phyloP scores from a whole-genome alignment of 306 rosid species.

The Cotoneaster glaucophyllus region DNA sequence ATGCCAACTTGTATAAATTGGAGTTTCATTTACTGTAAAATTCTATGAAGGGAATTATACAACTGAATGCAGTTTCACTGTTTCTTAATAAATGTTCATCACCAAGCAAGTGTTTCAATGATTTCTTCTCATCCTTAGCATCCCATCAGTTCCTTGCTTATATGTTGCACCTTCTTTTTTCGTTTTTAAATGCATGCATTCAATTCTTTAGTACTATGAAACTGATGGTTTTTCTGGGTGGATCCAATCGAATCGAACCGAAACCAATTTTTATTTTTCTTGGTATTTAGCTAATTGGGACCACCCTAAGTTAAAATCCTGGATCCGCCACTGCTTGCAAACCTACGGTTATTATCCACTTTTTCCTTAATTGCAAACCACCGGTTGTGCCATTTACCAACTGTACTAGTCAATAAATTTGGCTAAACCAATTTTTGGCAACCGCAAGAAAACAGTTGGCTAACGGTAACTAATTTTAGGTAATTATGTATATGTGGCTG shows the following conservation, averaged over 20 bases:
- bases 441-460: no score
- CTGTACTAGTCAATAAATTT: no score
- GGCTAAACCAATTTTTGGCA: no score
- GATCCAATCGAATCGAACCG: not conserved
- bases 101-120: not conserved
- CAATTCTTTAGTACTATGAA: not conserved
- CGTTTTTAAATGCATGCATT: not conserved
- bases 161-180: not conserved
- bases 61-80: not conserved
- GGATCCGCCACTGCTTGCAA: no score
- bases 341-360: no score
- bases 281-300: no score
- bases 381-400: no score
- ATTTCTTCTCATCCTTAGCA: not conserved
- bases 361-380: no score
- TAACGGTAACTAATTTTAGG: no score
- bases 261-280: no score
- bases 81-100: not conserved
- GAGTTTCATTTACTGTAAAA: not conserved
- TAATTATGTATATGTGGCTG: no score
- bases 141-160: not conserved
- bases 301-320: no score
- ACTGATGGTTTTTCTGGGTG: not conserved
- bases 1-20: not conserved
- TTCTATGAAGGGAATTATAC: not conserved